Evolutionary conservation across 805 yeast species (phyloP).

Genomic region (Yarrowia sp.): DNA sequence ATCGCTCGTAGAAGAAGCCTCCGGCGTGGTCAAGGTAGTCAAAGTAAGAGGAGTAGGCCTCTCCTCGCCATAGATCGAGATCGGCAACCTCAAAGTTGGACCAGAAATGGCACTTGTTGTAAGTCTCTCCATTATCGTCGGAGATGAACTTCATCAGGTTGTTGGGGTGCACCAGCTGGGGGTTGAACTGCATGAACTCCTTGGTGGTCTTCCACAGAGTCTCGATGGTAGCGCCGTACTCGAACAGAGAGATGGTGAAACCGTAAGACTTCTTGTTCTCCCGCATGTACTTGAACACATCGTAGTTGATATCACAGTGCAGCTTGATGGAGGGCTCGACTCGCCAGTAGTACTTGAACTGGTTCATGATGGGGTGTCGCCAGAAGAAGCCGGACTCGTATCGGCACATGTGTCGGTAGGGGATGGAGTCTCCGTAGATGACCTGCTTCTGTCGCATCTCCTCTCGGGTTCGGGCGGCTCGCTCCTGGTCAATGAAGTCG

Average conservation of each 20-base stretch:
- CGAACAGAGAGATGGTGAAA: conserved; percentile 76
- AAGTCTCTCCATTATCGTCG: conserved; percentile 70
- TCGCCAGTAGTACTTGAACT: conserved; percentile 90
- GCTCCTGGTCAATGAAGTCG: conserved; percentile 72
- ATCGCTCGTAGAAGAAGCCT: conserved; percentile 84
- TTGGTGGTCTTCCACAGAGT: conserved; percentile 78
- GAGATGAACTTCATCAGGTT: conserved; percentile 75
- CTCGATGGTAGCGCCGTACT: conserved; percentile 71
- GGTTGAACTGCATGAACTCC: conserved; percentile 65
- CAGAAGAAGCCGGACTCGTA: conserved; percentile 85
- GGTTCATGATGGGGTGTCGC: conserved; percentile 67
- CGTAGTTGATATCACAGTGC: conserved; percentile 79
- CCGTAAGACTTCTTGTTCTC: conserved; percentile 76
- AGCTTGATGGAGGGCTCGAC: conserved; percentile 83
- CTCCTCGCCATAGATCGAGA: conserved; percentile 68
- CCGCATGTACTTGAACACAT: conserved; percentile 80
- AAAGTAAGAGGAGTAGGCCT: conserved; percentile 65
- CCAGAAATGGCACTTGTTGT: conserved; percentile 90
- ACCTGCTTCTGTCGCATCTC: conserved; percentile 61
- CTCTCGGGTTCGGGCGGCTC: conserved; percentile 69
- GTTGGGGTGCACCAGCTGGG: conserved; percentile 64
- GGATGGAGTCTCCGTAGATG: conserved; percentile 75
- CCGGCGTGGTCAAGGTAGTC: conserved; percentile 69
- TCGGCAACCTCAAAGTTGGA: conserved; percentile 80
- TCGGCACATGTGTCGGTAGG: conserved; percentile 91